Evolutionary conservation across 2,329 filamentous ascomycete genomes (phyloP).

Genomic region (Epichloe amarillans): DNA sequence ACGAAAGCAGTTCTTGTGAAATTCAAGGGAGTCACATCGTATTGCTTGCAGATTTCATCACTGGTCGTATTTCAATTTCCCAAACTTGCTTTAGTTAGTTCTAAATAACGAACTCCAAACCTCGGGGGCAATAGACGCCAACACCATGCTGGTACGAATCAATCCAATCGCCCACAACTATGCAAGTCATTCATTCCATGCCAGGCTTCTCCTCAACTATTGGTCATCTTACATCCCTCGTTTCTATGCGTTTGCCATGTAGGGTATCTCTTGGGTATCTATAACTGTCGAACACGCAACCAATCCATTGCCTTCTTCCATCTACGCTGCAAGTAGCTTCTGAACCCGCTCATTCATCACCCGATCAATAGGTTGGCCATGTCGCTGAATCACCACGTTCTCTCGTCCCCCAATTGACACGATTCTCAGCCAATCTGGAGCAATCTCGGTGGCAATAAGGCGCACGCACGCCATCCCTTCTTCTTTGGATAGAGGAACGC

Average conservation of each 20-base stretch:
- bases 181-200: background rate
- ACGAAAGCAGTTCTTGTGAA: no score
- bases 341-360: slow-evolving; percentile 25
- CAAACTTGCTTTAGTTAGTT: background rate
- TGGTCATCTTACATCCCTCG: background rate
- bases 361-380: slow-evolving; percentile 25
- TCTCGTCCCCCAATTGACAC: slow-evolving; percentile 39
- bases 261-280: background rate
- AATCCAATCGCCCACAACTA: background rate
- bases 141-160: slow-evolving; percentile 3
- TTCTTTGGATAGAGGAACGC: slow-evolving; percentile 38
- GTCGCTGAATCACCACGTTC: slow-evolving; percentile 41
- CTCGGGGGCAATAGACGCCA: slow-evolving; percentile 5
- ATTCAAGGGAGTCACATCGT: no score
- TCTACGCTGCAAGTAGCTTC: slow-evolving; percentile 17
- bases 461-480: slow-evolving; percentile 37
- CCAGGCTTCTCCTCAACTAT: background rate
- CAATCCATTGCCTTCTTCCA: background rate
- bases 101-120: background rate
- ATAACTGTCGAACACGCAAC: background rate
- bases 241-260: background rate
- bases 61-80: background rate
- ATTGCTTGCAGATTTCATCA: background rate
- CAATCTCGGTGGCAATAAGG: slow-evolving; percentile 39
- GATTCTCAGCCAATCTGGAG: slow-evolving; percentile 42